These are phyloP conservation scores for Pichia insulana DNA, from an alignment of 805 yeast species.

Conservation along the genomic window DNA sequence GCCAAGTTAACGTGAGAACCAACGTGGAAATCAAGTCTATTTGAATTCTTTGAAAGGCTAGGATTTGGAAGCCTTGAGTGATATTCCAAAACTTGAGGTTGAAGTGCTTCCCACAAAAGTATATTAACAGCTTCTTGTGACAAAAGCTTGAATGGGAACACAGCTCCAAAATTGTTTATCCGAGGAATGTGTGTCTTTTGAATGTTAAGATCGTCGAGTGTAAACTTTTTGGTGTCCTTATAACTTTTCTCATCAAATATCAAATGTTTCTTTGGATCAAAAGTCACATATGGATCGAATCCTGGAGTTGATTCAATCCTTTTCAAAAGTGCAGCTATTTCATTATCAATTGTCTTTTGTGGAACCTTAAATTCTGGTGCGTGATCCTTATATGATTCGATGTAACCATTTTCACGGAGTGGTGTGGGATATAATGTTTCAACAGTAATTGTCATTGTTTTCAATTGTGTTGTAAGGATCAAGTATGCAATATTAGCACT, in stretches of 20 bases:
- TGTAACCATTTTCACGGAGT: constrained; percentile 14
- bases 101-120: constrained; percentile 43
- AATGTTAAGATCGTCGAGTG: constrained; percentile 30
- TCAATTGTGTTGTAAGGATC: too few relatives aligned
- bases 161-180: constrained; percentile 32
- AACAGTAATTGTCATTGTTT: constrained; percentile 14
- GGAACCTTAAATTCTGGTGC: constrained; percentile 19
- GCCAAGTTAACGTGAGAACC: constrained; percentile 38
- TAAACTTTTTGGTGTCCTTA: constrained; percentile 29
- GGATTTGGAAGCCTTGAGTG: constrained; percentile 34
- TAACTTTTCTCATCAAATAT: constrained; percentile 29
- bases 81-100: constrained; percentile 33
- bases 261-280: constrained; percentile 32
- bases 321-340: constrained; percentile 14
- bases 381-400: constrained; percentile 13
- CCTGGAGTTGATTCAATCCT: constrained; percentile 19
- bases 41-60: constrained; percentile 21
- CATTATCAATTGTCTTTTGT: constrained; percentile 18
- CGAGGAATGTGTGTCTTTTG: constrained; percentile 24
- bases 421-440: constrained; percentile 16
- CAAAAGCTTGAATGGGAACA: constrained; percentile 50
- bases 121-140: constrained; percentile 49
- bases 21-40: constrained; percentile 35
- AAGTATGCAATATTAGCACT: too few relatives aligned
- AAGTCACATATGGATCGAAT: constrained; percentile 24